Evolutionary conservation across 352 stramenopile species (phyloP).

Genomic region (Phytophthora brassicae): DNA sequence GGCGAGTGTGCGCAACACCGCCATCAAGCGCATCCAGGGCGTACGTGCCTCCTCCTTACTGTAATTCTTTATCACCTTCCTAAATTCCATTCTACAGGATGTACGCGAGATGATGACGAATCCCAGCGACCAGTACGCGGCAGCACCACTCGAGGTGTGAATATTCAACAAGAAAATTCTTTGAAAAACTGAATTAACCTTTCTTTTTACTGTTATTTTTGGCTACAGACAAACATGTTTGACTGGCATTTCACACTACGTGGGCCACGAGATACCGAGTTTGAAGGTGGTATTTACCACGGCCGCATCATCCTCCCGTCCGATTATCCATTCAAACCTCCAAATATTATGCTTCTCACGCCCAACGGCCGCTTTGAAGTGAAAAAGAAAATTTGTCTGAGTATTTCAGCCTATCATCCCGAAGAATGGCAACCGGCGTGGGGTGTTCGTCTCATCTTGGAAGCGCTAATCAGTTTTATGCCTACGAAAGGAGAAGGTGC

Average conservation of each 20-base stretch:
- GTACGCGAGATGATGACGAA: slow-evolving; percentile 89
- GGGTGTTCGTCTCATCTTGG: slow-evolving; percentile 95
- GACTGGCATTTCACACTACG: slow-evolving; percentile 98
- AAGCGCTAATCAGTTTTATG: slow-evolving; percentile 98
- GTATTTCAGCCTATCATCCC: slow-evolving; percentile 96
- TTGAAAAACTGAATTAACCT: too few relatives aligned
- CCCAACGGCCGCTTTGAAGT: slow-evolving; percentile 97
- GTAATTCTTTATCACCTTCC: neutral
- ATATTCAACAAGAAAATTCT: neutral
- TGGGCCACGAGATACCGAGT: slow-evolving; percentile 95
- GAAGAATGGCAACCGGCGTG: slow-evolving; percentile 97
- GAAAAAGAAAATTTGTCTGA: slow-evolving; percentile 98
- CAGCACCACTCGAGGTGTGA: slow-evolving; percentile 69
- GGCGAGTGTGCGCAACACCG: slow-evolving; percentile 70
- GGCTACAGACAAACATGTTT: slow-evolving; percentile 84
- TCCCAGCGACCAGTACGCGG: slow-evolving; percentile 81
- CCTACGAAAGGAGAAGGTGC: slow-evolving; percentile 87
- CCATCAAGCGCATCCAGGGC: slow-evolving; percentile 86
- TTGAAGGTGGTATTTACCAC: slow-evolving; percentile 97
- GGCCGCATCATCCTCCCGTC: slow-evolving; percentile 95
- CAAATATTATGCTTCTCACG: slow-evolving; percentile 98
- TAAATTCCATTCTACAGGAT: slow-evolving; percentile 44
- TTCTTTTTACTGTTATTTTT: neutral
- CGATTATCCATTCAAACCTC: slow-evolving; percentile 96
- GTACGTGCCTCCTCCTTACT: slow-evolving; percentile 29